phyloP scores from a whole-genome alignment of 805 yeast species.

The Saturnispora galanensis region DNA sequence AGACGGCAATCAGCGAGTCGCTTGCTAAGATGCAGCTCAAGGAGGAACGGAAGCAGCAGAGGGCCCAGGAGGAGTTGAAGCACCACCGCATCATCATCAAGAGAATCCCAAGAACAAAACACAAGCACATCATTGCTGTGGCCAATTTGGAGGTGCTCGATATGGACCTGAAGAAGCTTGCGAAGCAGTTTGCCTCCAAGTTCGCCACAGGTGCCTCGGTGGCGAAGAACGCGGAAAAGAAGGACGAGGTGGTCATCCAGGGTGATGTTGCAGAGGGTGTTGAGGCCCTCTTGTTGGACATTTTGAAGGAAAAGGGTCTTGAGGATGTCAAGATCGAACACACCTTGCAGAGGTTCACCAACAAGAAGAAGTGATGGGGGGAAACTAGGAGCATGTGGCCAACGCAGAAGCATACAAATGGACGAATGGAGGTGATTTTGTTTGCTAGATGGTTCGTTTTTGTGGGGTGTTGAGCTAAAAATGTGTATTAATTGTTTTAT shows the following conservation, averaged over 20 bases:
- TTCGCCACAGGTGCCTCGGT: conserved; percentile 96
- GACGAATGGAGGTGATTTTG: too few relatives aligned
- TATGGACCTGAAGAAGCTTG: conserved; percentile 79
- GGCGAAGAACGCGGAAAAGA: conserved; percentile 80
- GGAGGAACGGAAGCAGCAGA: conserved; percentile 75
- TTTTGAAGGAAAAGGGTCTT: conserved; percentile 74
- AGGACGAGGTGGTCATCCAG: conserved; percentile 84
- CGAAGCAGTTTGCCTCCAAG: conserved; percentile 86
- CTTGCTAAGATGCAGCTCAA: conserved; percentile 77
- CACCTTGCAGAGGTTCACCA: conserved; percentile 71
- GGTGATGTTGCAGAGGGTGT: conserved; percentile 94
- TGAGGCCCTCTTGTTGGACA: conserved; percentile 58
- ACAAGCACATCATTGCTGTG: conserved; percentile 79
- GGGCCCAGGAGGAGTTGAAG: conserved; percentile 69
- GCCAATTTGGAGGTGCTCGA: conserved; percentile 75
- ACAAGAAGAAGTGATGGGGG: conserved; percentile 33
- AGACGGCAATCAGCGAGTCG: conserved; percentile 73
- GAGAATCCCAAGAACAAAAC: conserved; percentile 81
- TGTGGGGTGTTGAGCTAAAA: too few relatives aligned
- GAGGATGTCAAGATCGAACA: conserved; percentile 83
- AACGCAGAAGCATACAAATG: too few relatives aligned
- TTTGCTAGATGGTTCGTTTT: too few relatives aligned
- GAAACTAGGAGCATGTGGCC: too few relatives aligned
- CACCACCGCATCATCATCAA: conserved; percentile 76
- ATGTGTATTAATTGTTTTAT: too few relatives aligned